Base-by-base conservation (phyloP, 2,329 filamentous ascomycete genomes). In the Clarireedia homoeocarpa region DNA sequence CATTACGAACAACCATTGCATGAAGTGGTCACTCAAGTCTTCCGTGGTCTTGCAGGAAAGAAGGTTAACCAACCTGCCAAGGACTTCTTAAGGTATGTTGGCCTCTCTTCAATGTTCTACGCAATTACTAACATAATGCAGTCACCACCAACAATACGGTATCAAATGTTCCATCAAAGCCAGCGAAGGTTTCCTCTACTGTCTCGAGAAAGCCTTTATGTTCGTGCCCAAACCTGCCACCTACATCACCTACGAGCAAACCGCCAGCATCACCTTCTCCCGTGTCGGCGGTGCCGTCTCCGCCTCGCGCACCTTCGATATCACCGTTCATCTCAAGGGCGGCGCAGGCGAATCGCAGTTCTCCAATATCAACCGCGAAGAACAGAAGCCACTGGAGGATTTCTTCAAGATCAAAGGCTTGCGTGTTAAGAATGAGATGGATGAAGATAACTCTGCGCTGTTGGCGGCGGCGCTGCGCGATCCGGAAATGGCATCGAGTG, bases 101-200 rank as follows among this genome's bases (percentile, higher is more conserved):
- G 60, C 12, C 27, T 50, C 36, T 55, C 9, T 2, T n/a, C 7
- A 39, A 47, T 51, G 42, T 59, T 51, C 38, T 17, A 38, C 14
- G 39, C 56, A 20, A 3, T 38, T 44, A 50, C 70, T 74, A 60
- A 73, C 62, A 17, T 20, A 40, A 24, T 6, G 51, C 14, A 83
- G 88, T 63, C 94, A 97, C 74, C 91, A 96, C 70, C 84, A 88
- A 67, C 91, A 96, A 72, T 89, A 86, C 64, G 94, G 94, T 57
- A 95, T 99, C 73, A 99, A 99, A 75, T 99, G 94, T 73, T 95
- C 91, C n/a, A 96, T 99, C 82, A 99, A 99, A 75, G 95, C 95
- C 53, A 96, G 95, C 72, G 94, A 99, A 75, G 94, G 95, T 59
- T 91, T 96, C 69, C 77, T 99, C 51, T 99, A 95, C 81, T 96